phyloP scores from a whole-genome alignment of 257 asterid species.

The Perilla frutescens region DNA sequence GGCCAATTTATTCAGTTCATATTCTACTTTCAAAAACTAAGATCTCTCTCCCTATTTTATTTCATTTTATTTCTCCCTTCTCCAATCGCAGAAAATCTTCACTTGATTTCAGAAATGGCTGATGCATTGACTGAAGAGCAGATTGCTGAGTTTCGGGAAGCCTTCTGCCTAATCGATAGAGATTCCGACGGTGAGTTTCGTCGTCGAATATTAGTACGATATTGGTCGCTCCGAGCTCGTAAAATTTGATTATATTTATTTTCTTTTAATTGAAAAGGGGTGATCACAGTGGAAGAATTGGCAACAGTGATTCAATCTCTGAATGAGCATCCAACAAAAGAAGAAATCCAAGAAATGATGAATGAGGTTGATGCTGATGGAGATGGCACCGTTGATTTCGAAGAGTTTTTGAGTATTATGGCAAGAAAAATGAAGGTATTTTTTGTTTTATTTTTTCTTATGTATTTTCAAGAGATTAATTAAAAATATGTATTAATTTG shows the following conservation, averaged over 20 bases:
- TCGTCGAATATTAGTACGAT: neutral
- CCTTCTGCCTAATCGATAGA: slow-evolving; percentile 61
- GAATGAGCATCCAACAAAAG: slow-evolving; percentile 69
- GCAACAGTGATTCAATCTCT: slow-evolving; percentile 64
- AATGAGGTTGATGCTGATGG: slow-evolving; percentile 61
- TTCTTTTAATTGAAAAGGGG: slow-evolving; percentile 43
- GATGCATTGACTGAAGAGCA: slow-evolving; percentile 57
- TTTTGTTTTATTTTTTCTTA: neutral
- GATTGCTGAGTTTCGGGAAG: slow-evolving; percentile 62
- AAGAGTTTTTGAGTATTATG: slow-evolving; percentile 73
- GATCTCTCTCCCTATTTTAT: neutral
- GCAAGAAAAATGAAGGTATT: slow-evolving; percentile 65
- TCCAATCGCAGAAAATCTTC: no score
- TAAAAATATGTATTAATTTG: neutral
- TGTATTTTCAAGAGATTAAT: no score
- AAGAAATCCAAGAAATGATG: slow-evolving; percentile 72
- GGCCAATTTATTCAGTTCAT: slow-evolving; percentile 10
- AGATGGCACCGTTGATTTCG: slow-evolving; percentile 61
- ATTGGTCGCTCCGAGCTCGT: neutral
- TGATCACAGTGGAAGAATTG: slow-evolving; percentile 66
- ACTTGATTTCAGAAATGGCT: slow-evolving; percentile 41
- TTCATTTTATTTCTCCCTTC: neutral
- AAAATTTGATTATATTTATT: no score
- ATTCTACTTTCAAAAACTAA: neutral
- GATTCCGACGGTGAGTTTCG: slow-evolving; percentile 46